phyloP scores from a whole-genome alignment of 1,139 yeast species.

The Tardiomyces digboiensis region DNA sequence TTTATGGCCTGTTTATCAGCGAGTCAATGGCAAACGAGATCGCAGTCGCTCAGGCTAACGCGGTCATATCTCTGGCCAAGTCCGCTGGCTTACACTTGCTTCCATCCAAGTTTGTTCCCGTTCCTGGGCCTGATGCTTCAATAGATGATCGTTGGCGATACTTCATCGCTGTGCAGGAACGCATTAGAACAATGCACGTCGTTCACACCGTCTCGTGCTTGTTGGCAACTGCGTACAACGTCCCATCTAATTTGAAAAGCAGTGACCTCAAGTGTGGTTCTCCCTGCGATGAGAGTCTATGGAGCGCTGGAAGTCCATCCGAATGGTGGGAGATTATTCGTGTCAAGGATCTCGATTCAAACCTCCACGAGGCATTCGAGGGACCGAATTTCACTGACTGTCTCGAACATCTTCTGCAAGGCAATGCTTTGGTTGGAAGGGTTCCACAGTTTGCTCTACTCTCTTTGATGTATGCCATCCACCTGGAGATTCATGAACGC shows the following conservation, averaged over 20 bases:
- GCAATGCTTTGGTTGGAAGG: conserved; percentile 22
- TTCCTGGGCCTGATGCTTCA: conserved; percentile 24
- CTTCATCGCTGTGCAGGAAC: conserved; percentile 70
- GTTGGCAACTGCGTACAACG: conserved; percentile 59
- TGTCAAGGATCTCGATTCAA: conserved; percentile 19
- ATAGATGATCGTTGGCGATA: conserved; percentile 55
- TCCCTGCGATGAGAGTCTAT: conserved; percentile 63
- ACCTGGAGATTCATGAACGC: conserved; percentile 48
- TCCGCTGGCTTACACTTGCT: conserved; percentile 71
- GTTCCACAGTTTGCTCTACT: conserved; percentile 41
- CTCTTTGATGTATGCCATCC: conserved; percentile 60
- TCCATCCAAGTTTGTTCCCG: conserved; percentile 28
- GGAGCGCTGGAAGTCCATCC: conserved; percentile 48
- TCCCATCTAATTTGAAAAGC: conserved; percentile 46
- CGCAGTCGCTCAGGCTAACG: conserved; percentile 66
- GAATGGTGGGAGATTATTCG: conserved; percentile 44
- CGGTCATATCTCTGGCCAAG: conserved; percentile 70
- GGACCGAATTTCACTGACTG: conserved; percentile 20
- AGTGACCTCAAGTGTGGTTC: conserved; percentile 63
- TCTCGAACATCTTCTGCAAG: conserved; percentile 17
- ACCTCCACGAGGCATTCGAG: conserved; percentile 16
- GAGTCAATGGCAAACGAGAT: conserved; percentile 64
- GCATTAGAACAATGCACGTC: conserved; percentile 79
- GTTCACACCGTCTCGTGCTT: conserved; percentile 65
- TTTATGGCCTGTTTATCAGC: conserved; percentile 74